Evolutionary conservation across 164 flowering plant species (phyloP).

Genomic region (Cinnamomum chago): DNA sequence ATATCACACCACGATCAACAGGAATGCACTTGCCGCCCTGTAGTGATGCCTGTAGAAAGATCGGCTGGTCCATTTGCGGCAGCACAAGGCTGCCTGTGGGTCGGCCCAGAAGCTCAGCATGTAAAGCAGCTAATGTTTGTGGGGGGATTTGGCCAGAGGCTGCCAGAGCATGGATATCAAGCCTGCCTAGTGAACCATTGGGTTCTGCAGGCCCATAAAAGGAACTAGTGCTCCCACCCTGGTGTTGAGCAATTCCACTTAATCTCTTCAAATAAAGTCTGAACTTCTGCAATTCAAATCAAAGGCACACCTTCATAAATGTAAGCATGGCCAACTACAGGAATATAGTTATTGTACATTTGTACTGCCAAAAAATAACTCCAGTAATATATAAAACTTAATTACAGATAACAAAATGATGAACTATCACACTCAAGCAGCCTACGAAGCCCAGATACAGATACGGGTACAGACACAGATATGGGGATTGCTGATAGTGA

Average conservation of each 20-base stretch:
- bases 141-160: conserved; percentile 79
- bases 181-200: conserved; percentile 48
- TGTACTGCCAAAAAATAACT: background rate
- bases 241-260: conserved; percentile 66
- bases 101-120: conserved; percentile 67
- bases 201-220: conserved; percentile 51
- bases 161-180: conserved; percentile 70
- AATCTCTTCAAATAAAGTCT: conserved; percentile 73
- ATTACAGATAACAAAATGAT: no score
- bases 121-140: conserved; percentile 68
- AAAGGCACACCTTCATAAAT: background rate
- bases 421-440: no score
- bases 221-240: conserved; percentile 43
- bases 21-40: conserved; percentile 48
- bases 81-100: conserved; percentile 45
- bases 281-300: conserved; percentile 55
- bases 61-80: conserved; percentile 43
- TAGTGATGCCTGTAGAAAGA: conserved; percentile 48
- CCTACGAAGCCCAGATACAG: no score
- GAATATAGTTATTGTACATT: background rate
- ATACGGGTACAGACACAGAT: no score
- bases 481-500: no score
- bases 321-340: background rate
- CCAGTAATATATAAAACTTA: background rate
- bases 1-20: conserved; percentile 45